phyloP scores from a whole-genome alignment of 2,329 filamentous ascomycete species.

The Colletotrichum tabaci region DNA sequence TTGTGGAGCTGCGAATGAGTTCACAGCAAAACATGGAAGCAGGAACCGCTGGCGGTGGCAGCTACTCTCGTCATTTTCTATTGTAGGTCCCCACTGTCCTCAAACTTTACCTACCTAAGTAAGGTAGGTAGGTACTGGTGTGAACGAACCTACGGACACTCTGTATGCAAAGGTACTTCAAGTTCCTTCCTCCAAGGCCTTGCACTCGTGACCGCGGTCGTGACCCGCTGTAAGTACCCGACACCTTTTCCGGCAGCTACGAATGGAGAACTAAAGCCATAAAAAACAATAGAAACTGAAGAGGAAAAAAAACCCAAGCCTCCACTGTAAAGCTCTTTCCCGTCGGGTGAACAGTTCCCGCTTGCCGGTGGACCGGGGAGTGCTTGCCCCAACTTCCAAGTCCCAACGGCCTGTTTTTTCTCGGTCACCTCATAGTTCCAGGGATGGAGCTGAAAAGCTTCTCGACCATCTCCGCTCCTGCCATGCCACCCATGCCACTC shows the following conservation, averaged over 20 bases:
- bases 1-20: not conserved
- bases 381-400: slow-evolving; percentile 5
- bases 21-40: slow-evolving; percentile 19
- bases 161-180: not conserved
- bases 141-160: too few relatives aligned
- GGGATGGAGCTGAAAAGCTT: slow-evolving; percentile 13
- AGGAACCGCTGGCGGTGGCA: slow-evolving; percentile 1
- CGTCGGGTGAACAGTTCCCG: not conserved
- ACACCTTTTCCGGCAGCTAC: not conserved
- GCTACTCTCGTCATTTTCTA: slow-evolving; percentile 9
- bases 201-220: not conserved
- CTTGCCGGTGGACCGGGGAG: not conserved
- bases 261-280: not conserved
- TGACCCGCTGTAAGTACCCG: slow-evolving; percentile 25
- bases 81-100: slow-evolving; percentile 25
- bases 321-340: not conserved
- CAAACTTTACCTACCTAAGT: not conserved
- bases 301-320: not conserved
- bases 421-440: slow-evolving; percentile 11
- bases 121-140: too few relatives aligned
- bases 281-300: not conserved
- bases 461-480: slow-evolving; percentile 27
- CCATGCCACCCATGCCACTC: too few relatives aligned
- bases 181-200: slow-evolving; percentile 1
- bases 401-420: not conserved